These are phyloP conservation scores for Brettanomyces sp. DNA, from an alignment of 805 yeast species.

Conservation along the genomic window DNA sequence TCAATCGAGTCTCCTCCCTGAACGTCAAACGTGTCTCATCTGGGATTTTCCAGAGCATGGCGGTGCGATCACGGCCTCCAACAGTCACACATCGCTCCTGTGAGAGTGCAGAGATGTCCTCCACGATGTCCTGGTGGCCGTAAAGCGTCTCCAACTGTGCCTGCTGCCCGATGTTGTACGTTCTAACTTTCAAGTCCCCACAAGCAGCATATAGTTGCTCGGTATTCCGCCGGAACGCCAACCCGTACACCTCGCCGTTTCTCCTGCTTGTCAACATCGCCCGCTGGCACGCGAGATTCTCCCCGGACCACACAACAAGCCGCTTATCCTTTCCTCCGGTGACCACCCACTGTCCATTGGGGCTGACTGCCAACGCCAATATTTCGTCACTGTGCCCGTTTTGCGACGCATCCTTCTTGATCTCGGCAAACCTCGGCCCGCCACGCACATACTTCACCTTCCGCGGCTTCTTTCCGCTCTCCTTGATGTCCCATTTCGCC, in stretches of 20 bases:
- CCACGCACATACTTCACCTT: slow-evolving; percentile 59
- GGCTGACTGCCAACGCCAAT: slow-evolving; percentile 69
- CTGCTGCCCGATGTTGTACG: slow-evolving; percentile 75
- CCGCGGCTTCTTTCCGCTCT: slow-evolving; percentile 48
- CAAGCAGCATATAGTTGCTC: slow-evolving; percentile 89
- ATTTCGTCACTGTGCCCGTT: slow-evolving; percentile 76
- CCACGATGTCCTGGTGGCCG: slow-evolving; percentile 90
- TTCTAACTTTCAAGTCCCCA: slow-evolving; percentile 83
- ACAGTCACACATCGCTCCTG: slow-evolving; percentile 93
- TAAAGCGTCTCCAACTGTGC: slow-evolving; percentile 85
- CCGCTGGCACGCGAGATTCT: slow-evolving; percentile 63
- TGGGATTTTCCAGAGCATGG: slow-evolving; percentile 92
- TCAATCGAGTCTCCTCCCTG: slow-evolving; percentile 72
- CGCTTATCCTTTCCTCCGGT: slow-evolving; percentile 86
- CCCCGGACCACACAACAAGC: slow-evolving; percentile 79
- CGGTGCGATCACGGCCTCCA: slow-evolving; percentile 91
- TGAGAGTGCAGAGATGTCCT: slow-evolving; percentile 70
- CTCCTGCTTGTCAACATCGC: slow-evolving; percentile 68
- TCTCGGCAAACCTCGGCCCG: slow-evolving; percentile 37
- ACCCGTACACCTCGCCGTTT: slow-evolving; percentile 61
- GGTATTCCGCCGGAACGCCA: slow-evolving; percentile 69
- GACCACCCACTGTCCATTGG: slow-evolving; percentile 80
- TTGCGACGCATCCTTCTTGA: slow-evolving; percentile 39
- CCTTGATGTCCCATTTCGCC: slow-evolving; percentile 68
- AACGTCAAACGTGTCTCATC: slow-evolving; percentile 92